phyloP scores from a whole-genome alignment of 2,329 filamentous ascomycete genomes.

The Claviceps pusilla region DNA sequence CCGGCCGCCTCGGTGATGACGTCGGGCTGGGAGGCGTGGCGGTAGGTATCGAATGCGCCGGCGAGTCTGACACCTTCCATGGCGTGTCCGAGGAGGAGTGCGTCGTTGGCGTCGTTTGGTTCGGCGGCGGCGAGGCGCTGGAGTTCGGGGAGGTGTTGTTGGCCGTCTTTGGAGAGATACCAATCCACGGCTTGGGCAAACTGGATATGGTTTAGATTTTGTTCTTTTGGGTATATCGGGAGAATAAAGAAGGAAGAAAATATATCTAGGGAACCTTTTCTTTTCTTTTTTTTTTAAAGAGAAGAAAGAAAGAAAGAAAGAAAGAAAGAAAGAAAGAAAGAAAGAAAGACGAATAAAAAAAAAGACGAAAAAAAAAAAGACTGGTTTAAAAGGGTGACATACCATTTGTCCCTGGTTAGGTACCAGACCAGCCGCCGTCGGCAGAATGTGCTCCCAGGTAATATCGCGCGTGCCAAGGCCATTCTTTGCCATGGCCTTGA shows the following conservation, averaged over 20 bases:
- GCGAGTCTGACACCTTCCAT: slow-evolving; percentile 58
- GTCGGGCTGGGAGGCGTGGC: slow-evolving; percentile 33
- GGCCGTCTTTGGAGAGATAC: slow-evolving; percentile 46
- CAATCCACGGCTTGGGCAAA: slow-evolving; percentile 62
- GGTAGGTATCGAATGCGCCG: slow-evolving; percentile 46
- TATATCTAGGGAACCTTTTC: background rate
- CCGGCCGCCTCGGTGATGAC: slow-evolving; percentile 37
- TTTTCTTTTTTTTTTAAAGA: background rate
- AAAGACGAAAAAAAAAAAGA: background rate
- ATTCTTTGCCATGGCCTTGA: slow-evolving; percentile 48
- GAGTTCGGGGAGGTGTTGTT: slow-evolving; percentile 43
- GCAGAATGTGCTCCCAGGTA: slow-evolving; percentile 55
- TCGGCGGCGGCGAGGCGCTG: slow-evolving; percentile 42
- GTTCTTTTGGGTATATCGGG: background rate
- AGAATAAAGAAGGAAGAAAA: too few species aligned
- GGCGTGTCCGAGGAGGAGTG: slow-evolving; percentile 51
- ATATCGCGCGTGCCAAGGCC: slow-evolving; percentile 51
- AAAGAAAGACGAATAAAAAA: too few species aligned
- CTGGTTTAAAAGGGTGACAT: slow-evolving; percentile 14
- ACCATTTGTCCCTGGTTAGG: slow-evolving; percentile 56
- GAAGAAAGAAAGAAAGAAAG: background rate
- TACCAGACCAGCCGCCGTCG: slow-evolving; percentile 50
- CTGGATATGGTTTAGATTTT: slow-evolving; percentile 16
- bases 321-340: too few species aligned
- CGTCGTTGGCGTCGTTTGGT: slow-evolving; percentile 41